Evolutionary conservation across 169 alveolate species (phyloP), one percentile per base, ranked within the genome.

Genomic region (Cyclospora cayetanensis): DNA sequence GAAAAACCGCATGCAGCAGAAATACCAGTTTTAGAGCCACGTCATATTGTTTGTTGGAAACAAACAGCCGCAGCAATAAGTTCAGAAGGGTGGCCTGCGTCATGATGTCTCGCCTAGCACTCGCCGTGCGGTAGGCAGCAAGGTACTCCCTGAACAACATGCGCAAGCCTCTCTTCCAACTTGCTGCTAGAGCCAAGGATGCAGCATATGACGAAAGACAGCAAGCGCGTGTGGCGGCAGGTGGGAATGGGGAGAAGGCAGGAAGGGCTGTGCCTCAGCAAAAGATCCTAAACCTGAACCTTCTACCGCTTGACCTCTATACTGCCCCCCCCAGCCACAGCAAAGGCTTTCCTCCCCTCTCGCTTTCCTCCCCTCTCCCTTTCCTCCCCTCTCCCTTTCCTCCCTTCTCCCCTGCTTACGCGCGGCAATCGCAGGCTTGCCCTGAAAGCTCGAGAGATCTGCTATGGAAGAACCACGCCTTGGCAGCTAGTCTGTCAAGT

Each of bases 61-160:
- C 39, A 52, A 86, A 92, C 15, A 86, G 46, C 37, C 93, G 55
- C 42, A 92, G 80, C 15, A 92, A 72, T 42, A 92, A 41, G 55
- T 92, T 92, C 79, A 92, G 43, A 34, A 76, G 53, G 11, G 95
- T 92, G 42, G 95, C 95, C 72, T 92, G 93, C 20, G 85, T 2
- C 35, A 42, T 31, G 22, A 52, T 31, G 77, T 91, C 92, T 31
- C 63, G 92, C 5, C 87, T 87, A 4, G 74, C 70, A 18, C 87
- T 43, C 4, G 94, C 94, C 34, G 39, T 63, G 9, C 91, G 91
- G 77, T 91, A 91, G 1, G 94, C 88, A 11, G 89, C n/a, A 11
- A 91, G 29, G 3, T 82, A 65, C 7, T 68, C 82, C 42, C 93
- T 90, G 34, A 72, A 55, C 25, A 76, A 22, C n/a, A n/a, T n/a